Conservation (phyloP, 352 stramenopile species). For the Pythium vanterpoolii region DNA sequence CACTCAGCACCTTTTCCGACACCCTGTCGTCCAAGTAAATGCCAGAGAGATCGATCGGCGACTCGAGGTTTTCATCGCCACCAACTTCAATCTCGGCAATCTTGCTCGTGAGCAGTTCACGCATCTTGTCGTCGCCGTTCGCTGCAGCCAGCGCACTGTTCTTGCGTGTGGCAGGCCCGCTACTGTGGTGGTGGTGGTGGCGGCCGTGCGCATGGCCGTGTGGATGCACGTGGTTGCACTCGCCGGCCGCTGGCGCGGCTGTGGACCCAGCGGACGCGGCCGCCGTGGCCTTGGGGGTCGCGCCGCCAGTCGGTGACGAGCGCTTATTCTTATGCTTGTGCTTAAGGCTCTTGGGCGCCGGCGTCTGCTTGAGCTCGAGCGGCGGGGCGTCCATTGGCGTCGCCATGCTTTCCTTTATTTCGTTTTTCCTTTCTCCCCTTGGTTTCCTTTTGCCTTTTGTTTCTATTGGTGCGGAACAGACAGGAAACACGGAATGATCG, state of each 20-base stretch:
- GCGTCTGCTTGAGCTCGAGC: constrained; percentile 62
- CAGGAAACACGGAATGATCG: not conserved
- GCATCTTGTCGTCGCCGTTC: constrained; percentile 48
- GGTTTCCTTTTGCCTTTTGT: not conserved
- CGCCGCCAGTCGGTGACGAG: constrained; percentile 18
- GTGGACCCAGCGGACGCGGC: not conserved
- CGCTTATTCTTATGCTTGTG: constrained; percentile 82
- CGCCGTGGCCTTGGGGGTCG: not conserved
- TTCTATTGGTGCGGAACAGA: not conserved
- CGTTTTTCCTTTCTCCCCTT: not conserved
- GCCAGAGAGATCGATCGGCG: constrained; percentile 65
- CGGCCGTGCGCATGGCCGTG: constrained; percentile 7
- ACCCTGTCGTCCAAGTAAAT: constrained; percentile 70
- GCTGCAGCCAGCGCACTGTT: constrained; percentile 10
- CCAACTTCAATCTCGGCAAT: constrained; percentile 86
- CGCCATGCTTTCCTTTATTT: constrained; percentile 7
- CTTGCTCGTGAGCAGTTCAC: constrained; percentile 78
- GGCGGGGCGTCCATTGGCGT: constrained; percentile 31
- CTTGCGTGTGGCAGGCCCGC: not conserved
- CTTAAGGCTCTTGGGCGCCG: constrained; percentile 70
- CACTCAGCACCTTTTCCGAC: constrained; percentile 27
- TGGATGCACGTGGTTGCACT: constrained; percentile 21
- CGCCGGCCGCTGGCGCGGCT: constrained; percentile 13
- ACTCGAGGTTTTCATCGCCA: constrained; percentile 71
- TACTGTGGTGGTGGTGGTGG: not conserved